phyloP scores from a whole-genome alignment of 2,329 filamentous ascomycete species.

The Camillea tinctor region DNA sequence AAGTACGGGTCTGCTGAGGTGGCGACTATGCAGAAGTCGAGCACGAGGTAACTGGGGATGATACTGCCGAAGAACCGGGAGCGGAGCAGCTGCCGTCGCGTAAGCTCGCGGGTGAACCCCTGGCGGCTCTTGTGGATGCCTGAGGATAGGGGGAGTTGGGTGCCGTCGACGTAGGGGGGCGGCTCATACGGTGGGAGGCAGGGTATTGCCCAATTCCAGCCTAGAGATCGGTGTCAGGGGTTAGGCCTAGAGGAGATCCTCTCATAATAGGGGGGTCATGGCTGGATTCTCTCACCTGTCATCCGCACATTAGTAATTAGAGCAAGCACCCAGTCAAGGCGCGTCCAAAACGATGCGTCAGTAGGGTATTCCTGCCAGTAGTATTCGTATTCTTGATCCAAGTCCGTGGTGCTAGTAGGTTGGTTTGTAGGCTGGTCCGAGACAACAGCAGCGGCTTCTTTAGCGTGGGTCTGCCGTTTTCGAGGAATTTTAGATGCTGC shows the following conservation, averaged over 20 bases:
- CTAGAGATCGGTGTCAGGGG: slow-evolving; percentile 30
- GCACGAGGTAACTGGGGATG: slow-evolving; percentile 55
- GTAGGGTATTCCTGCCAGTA: slow-evolving; percentile 61
- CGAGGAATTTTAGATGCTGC: not conserved
- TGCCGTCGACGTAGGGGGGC: slow-evolving; percentile 37
- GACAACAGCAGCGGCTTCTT: slow-evolving; percentile 1
- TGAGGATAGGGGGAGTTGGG: slow-evolving; percentile 36
- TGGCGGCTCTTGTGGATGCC: slow-evolving; percentile 42
- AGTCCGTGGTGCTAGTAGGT: slow-evolving; percentile 3
- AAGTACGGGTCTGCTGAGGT: slow-evolving; percentile 82
- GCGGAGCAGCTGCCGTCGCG: slow-evolving; percentile 44
- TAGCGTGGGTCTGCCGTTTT: slow-evolving; percentile 4
- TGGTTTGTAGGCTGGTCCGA: slow-evolving; percentile 2
- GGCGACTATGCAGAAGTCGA: slow-evolving; percentile 68
- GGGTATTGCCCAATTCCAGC: slow-evolving; percentile 57
- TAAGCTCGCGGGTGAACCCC: slow-evolving; percentile 46
- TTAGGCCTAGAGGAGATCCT: not conserved
- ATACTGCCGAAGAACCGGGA: slow-evolving; percentile 46
- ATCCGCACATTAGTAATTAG: slow-evolving; percentile 55
- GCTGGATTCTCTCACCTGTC: slow-evolving; percentile 40
- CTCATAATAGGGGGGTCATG: not conserved
- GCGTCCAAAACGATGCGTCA: slow-evolving; percentile 44
- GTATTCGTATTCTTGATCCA: slow-evolving; percentile 42
- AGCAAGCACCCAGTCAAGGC: slow-evolving; percentile 56
- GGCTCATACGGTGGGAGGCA: slow-evolving; percentile 44